Evolutionary conservation across 176 grass and related monocot genomes (phyloP).

Genomic region (Lolium rigidum): DNA sequence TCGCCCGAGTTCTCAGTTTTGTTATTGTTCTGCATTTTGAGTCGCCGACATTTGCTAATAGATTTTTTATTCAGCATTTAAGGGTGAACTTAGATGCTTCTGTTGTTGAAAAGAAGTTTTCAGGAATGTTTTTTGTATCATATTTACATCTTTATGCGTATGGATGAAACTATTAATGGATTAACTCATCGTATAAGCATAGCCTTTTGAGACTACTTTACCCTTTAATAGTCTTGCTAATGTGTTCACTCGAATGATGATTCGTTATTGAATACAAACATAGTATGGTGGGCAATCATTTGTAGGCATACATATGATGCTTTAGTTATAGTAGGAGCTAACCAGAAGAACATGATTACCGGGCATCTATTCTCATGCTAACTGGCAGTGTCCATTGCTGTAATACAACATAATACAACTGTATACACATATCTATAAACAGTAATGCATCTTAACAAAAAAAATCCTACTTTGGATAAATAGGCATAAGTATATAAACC

Average conservation of each 20-base stretch:
- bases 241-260: background rate
- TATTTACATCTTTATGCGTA: constrained; percentile 9
- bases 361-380: background rate
- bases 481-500: background rate
- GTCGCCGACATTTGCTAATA: background rate
- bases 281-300: background rate
- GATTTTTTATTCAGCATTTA: background rate
- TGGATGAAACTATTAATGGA: background rate
- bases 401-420: background rate
- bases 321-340: background rate
- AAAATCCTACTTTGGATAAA: background rate
- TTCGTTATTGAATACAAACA: background rate
- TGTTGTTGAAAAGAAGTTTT: background rate
- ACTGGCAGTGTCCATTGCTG: background rate
- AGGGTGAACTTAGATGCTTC: background rate
- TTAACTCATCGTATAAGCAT: background rate
- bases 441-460: background rate
- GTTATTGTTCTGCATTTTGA: background rate
- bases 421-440: background rate
- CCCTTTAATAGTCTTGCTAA: background rate
- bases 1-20: background rate
- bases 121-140: background rate
- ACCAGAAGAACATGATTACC: background rate
- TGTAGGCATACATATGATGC: background rate
- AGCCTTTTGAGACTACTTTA: background rate